Evolutionary conservation across 352 stramenopile species (phyloP), one percentile per base, ranked within the genome.

Genomic region (Phytophthora chlamydospora): DNA sequence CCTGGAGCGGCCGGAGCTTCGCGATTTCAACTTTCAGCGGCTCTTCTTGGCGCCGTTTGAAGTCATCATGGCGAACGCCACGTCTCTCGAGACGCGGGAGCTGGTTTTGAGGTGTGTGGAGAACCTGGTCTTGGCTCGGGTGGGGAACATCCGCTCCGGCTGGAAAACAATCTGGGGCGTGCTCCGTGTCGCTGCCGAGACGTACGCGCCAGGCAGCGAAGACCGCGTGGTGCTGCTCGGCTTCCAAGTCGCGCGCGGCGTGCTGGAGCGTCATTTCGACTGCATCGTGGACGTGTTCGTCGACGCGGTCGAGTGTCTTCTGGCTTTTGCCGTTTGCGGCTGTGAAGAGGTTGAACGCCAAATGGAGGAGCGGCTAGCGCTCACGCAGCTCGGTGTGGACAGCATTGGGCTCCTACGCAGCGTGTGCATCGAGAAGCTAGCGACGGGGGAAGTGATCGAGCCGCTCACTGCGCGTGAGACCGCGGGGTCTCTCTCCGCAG

Each of bases 1-100:
- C 72, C 77, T 99, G 1, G 96, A 99, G 64, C 98, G 98, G 60
- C 90, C 97, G 21, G 98, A 99, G 64, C 84, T 99, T 9, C 92
- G 93, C 41, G 96, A 98, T 60, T 99, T 99, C 66, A 98, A 99
- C 76, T 99, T 99, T 67, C 98, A 99, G 76, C 77, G 97, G 11
- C 73, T 99, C 29, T 99, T 99, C 73, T 85, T 99, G 29, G 88
- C 91, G 42, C 97, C 98, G 14, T 99, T 99, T 68, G 91, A 98
- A 68, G 77, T 94, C 11, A 97, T 98, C 55, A 97, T 98, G 71
- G 79, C 83, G 5, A 91, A 91, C 55, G 87, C 83, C 6, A 81
- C 79, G 32, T 90, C 79, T 27, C 72, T 80, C 8, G 91, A 97
- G 36, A 96, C 94, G 16, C 85, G 88, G 10, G 95, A 98, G 50